Base-by-base conservation (phyloP, 805 yeast genomes). In the Wickerhamomyces strasburgensis region DNA sequence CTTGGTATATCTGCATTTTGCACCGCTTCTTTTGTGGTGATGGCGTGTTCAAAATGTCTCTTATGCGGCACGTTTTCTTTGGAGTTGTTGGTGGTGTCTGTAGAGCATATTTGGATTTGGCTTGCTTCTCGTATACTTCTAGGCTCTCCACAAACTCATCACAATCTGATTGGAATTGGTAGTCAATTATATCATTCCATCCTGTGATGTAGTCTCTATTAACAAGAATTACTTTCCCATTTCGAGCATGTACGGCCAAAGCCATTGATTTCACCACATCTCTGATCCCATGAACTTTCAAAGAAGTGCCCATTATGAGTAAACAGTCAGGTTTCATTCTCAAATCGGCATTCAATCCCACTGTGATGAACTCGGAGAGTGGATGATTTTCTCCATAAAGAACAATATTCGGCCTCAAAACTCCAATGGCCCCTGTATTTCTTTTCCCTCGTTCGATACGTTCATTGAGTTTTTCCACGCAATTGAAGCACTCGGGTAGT, bases 351-450 rank as follows among this genome's bases (percentile, higher is more conserved):
- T 66, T 70, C 27, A 85, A 61, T 6, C 88, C 87, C 32, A 69
- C 70, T 3, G 94, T 83, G 29, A 90, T 77, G n/a, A 68, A 62
- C 43, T 86, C 96, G 5, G 88, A 78, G 44, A 78, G 76, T 1
- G 96, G 96, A 59, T 90, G 98, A 51, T 88, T 80, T 55, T 90
- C 98, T 2, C 97, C 97, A 57, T 90, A 90, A 16, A 90, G 67
- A 2, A 90, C 95, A 40, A 90, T 88, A 51, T 83, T 83, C 5
- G 98, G 98, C 39, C 96, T 70, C 30, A 93, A 62, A 18, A 76
- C 60, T 1, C 98, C 98, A 5, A 81, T 74, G 29, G 67, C 65
- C 0, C 85, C 81, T 1, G 84, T 76, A 7, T 73, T 56, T 38
- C 98, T 62, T 58, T 88, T 88, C 4, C 98, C 98, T 14, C 67